Conservation (phyloP, 192 early-diverging fungal species). For the Spizellomyces sp. region DNA sequence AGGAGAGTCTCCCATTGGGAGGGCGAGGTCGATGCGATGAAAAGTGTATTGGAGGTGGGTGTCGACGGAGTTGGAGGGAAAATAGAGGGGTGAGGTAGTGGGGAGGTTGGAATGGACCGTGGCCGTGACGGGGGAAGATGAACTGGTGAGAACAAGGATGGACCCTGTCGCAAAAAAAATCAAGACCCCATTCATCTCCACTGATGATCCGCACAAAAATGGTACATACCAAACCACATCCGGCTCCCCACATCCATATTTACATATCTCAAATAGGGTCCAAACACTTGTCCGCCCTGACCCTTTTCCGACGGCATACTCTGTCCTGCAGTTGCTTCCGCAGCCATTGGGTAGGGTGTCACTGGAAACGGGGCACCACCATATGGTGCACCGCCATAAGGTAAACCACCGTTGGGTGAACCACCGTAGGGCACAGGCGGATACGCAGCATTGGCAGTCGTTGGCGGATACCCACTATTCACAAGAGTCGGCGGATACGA, state of each 20-base stretch:
- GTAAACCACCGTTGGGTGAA: too few relatives aligned
- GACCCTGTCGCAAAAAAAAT: neutral
- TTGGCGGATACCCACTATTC: too few relatives aligned
- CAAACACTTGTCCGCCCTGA: constrained; percentile 2
- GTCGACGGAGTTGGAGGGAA: constrained; percentile 4
- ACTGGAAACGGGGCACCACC: too few relatives aligned
- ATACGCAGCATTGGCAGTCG: too few relatives aligned
- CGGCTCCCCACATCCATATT: constrained; percentile 12
- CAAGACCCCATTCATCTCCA: neutral
- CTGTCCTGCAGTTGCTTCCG: too few relatives aligned
- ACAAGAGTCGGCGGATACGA: too few relatives aligned
- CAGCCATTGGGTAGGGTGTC: too few relatives aligned
- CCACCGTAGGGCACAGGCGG: too few relatives aligned
- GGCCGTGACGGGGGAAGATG: neutral
- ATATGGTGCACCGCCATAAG: too few relatives aligned
- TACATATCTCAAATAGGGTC: constrained; percentile 23
- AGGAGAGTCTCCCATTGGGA: constrained; percentile 7
- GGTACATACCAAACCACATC: constrained; percentile 17
- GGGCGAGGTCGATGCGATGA: constrained; percentile 16
- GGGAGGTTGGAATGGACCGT: constrained; percentile 6
- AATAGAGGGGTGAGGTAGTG: neutral
- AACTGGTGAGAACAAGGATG: constrained; percentile 3
- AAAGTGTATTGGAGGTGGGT: constrained; percentile 11
- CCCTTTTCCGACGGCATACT: too few relatives aligned
- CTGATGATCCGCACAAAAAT: neutral